Conservation (phyloP, 2,329 filamentous ascomycete species). For the Alternaria infectoria region DNA sequence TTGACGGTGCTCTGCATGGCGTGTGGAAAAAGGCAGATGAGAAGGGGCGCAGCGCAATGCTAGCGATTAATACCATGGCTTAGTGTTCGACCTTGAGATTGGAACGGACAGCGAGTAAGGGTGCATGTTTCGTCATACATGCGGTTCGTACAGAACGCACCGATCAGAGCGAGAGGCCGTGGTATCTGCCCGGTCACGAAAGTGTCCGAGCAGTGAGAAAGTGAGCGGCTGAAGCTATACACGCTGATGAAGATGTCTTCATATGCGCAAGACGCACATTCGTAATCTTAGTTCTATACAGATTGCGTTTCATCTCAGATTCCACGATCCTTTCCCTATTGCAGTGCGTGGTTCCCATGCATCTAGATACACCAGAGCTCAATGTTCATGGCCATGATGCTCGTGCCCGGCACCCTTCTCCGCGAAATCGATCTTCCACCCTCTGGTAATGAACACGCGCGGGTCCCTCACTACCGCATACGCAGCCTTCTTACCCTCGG, state of each 20-base stretch:
- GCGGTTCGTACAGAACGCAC: not conserved
- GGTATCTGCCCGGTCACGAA: not conserved
- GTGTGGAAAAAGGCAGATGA: not conserved
- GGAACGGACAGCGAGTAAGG: not conserved
- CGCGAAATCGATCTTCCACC: constrained; percentile 67
- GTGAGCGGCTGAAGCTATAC: not conserved
- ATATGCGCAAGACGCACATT: not conserved
- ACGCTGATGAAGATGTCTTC: too few relatives aligned
- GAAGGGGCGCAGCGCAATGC: not conserved
- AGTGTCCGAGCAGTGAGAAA: not conserved
- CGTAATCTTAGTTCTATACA: not conserved
- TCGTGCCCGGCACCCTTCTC: constrained; percentile 22
- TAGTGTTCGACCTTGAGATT: not conserved
- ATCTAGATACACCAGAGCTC: not conserved
- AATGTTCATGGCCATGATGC: constrained; percentile 35
- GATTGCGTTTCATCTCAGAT: not conserved
- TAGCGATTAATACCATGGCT: not conserved
- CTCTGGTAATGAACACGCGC: constrained; percentile 64
- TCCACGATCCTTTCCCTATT: not conserved
- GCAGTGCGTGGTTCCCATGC: not conserved
- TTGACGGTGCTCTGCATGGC: not conserved
- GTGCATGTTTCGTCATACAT: not conserved
- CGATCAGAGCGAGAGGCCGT: not conserved
- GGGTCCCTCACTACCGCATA: constrained; percentile 71
- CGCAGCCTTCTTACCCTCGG: constrained; percentile 61